Evolutionary conservation across 805 yeast genomes (phyloP).

Genomic region (Brettanomyces naardenensis): DNA sequence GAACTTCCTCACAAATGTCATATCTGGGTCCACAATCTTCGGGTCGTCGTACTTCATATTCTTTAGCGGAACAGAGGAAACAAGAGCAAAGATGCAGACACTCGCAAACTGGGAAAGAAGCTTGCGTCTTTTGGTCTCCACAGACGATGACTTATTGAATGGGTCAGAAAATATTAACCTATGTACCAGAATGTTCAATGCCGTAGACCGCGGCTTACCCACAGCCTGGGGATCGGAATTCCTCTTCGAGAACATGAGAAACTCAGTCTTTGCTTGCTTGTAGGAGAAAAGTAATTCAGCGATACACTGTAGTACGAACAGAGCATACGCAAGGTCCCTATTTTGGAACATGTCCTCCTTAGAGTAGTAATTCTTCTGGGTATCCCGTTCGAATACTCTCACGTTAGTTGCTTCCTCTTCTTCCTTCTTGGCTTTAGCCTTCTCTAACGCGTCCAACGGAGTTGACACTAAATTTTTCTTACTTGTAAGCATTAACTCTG

Average conservation of each 20-base stretch:
- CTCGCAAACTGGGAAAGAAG: conserved; percentile 57
- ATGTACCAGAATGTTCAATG: conserved; percentile 69
- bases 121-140: conserved; percentile 40
- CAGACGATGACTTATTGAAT: conserved; percentile 26
- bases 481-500: conserved; percentile 49
- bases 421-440: conserved; percentile 9
- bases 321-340: conserved; percentile 53
- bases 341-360: conserved; percentile 35
- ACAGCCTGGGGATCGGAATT: conserved; percentile 22
- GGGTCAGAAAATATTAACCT: conserved; percentile 58
- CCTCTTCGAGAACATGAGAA: conserved; percentile 69
- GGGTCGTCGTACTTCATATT: conserved; percentile 38
- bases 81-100: conserved; percentile 51
- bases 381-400: conserved; percentile 9
- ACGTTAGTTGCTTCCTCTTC: conserved; percentile 18
- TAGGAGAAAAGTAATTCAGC: conserved; percentile 73
- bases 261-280: conserved; percentile 73
- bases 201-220: conserved; percentile 66
- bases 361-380: conserved; percentile 9
- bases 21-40: conserved; percentile 54
- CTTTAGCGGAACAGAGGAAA: conserved; percentile 49
- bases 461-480: conserved; percentile 20
- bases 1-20: conserved; percentile 66
- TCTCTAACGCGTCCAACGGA: conserved; percentile 13
- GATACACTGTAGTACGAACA: conserved; percentile 59